phyloP scores from a whole-genome alignment of 208 protist species.

The Trypanosoma grayi region DNA sequence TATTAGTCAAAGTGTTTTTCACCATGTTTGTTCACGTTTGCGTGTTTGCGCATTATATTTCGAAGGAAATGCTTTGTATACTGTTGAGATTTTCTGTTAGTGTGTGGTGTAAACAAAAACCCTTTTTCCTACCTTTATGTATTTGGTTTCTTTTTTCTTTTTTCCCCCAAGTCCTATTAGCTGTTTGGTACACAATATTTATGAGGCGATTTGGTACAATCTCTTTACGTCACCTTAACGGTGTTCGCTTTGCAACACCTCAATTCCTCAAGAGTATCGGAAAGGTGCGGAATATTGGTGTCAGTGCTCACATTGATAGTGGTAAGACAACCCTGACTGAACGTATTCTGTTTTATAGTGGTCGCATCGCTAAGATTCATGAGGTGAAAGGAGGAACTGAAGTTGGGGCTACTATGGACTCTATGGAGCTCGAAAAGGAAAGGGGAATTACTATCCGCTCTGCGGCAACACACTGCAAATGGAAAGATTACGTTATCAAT shows the following conservation, averaged over 20 bases:
- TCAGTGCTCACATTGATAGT: constrained; percentile 98
- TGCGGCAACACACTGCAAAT: constrained; percentile 97
- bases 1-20: not conserved
- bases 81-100: no score
- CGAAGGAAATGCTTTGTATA: no score
- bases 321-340: constrained; percentile 99
- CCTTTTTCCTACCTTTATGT: no score
- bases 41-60: no score
- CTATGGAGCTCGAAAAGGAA: constrained; percentile 98
- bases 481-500: constrained; percentile 97
- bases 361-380: constrained; percentile 96
- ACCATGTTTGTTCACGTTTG: no score
- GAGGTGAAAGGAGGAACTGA: constrained; percentile 98
- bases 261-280: constrained; percentile 67
- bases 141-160: not conserved
- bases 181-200: not conserved
- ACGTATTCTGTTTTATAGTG: constrained; percentile 98
- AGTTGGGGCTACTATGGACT: constrained; percentile 99
- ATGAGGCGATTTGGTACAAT: constrained; percentile 14
- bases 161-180: not conserved
- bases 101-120: no score
- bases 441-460: constrained; percentile 99
- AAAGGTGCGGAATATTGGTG: constrained; percentile 95
- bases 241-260: constrained; percentile 52
- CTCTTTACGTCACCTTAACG: constrained; percentile 27